Evolutionary conservation across 768 basidiomycete species (phyloP).

Genomic region (Hebeloma cylindrosporum): DNA sequence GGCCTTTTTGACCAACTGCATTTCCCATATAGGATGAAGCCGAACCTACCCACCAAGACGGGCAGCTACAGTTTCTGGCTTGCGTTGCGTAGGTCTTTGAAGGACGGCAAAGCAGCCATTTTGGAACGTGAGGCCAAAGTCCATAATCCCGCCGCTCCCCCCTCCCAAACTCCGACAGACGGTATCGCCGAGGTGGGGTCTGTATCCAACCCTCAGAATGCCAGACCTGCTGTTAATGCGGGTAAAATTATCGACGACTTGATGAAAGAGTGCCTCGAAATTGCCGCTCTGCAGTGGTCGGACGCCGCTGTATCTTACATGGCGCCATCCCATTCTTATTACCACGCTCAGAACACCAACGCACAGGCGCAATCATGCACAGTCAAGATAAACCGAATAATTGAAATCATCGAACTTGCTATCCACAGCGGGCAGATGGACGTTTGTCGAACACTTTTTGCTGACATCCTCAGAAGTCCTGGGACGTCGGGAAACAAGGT

Average conservation of each 20-base stretch:
- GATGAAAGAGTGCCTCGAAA: conserved; percentile 17
- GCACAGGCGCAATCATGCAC: conserved; percentile 27
- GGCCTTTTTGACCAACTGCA: background rate
- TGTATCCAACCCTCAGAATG: too few species aligned
- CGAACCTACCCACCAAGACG: conserved; percentile 20
- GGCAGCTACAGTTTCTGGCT: conserved; percentile 24
- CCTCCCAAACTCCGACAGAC: background rate
- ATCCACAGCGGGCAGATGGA: conserved; percentile 20
- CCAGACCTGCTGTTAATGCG: background rate
- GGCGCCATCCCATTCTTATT: background rate
- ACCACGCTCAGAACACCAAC: conserved; percentile 19
- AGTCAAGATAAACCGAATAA: conserved; percentile 24
- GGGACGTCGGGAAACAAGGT: conserved; percentile 19
- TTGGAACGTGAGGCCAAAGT: conserved; percentile 6
- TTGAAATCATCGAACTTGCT: conserved; percentile 27
- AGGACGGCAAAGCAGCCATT: conserved; percentile 14
- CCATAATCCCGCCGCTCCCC: background rate
- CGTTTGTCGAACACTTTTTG: conserved; percentile 25
- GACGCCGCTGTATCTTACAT: conserved; percentile 1
- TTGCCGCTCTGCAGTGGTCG: conserved; percentile 22
- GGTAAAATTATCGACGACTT: conserved; percentile 13
- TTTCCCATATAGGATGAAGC: conserved; percentile 21
- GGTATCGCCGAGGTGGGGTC: background rate
- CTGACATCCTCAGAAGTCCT: conserved; percentile 18
- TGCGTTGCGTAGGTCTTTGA: conserved; percentile 24